phyloP scores from a whole-genome alignment of 306 rosid genomes.

The Fagus sylvatica region DNA sequence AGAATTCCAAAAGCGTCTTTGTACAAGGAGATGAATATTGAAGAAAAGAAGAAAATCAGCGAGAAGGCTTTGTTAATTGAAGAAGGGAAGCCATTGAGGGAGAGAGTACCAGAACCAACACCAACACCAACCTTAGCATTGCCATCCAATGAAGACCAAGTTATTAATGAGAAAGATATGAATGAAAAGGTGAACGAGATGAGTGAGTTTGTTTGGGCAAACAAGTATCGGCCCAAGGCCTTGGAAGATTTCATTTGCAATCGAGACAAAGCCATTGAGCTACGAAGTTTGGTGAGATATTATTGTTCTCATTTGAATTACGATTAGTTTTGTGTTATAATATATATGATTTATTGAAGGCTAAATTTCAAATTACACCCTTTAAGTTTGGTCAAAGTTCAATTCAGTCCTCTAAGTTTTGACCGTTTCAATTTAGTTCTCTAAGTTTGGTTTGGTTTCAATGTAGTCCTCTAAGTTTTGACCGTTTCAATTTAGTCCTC shows the following conservation, averaged over 20 bases:
- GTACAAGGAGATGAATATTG: not conserved
- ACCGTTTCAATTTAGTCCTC: no score
- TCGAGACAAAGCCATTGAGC: constrained; percentile 45
- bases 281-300: constrained; percentile 45
- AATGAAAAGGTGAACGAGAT: not conserved
- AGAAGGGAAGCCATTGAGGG: constrained; percentile 66
- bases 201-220: constrained; percentile 56
- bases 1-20: not conserved
- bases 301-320: no score
- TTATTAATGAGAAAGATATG: not conserved
- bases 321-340: no score
- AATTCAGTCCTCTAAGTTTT: no score
- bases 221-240: constrained; percentile 54
- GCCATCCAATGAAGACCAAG: not conserved
- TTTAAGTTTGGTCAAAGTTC: no score
- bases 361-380: no score
- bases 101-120: constrained; percentile 26
- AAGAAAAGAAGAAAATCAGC: not conserved
- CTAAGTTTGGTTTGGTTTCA: no score
- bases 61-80: not conserved
- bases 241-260: constrained; percentile 76
- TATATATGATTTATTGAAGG: no score
- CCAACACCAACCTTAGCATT: not conserved
- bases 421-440: no score
- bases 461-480: no score